A percentile compares a stretch with the other conserved stretches of the same genome.
These are phyloP conservation scores for Drosera capensis DNA, from an alignment of 148 eudicot genomes.

Conservation along the genomic window DNA sequence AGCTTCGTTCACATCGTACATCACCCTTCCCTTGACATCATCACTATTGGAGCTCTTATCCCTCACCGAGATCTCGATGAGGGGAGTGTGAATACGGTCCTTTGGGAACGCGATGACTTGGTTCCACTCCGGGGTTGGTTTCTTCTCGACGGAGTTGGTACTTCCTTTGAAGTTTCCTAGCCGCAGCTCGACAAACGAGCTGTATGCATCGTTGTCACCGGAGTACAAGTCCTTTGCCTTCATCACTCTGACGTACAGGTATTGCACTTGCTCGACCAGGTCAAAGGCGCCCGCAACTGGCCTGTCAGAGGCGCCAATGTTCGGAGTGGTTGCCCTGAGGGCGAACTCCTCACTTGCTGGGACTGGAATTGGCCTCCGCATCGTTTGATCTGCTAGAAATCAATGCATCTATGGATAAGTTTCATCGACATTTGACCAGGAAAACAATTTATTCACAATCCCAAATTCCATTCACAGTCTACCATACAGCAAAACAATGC, in stretches of 20 bases:
- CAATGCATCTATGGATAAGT: too few species aligned
- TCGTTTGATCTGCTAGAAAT: constrained; percentile 3
- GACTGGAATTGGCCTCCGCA: constrained; percentile 7
- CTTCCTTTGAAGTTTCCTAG: constrained; percentile 35
- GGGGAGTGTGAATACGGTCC: constrained; percentile 14
- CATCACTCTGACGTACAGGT: constrained; percentile 40
- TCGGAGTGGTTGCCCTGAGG: constrained; percentile 39
- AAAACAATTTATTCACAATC: too few species aligned
- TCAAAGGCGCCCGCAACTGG: constrained; percentile 24
- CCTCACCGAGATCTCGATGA: constrained; percentile 12
- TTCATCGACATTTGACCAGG: too few species aligned
- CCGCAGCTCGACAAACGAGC: constrained; percentile 40
- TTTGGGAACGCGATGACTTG: constrained; percentile 23
- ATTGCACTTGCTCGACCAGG: constrained; percentile 59
- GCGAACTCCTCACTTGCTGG: constrained; percentile 27
- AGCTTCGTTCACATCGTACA: constrained; percentile 14
- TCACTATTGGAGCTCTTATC: constrained; percentile 6
- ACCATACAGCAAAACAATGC: too few species aligned
- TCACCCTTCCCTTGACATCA: constrained; percentile 15
- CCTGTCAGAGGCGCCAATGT: constrained; percentile 24
- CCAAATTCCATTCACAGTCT: too few species aligned
- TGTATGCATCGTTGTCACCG: constrained; percentile 7
- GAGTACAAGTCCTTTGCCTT: constrained; percentile 33
- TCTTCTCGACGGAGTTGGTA: constrained; percentile 8
- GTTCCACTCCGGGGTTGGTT: constrained; percentile 22